Base-by-base conservation (phyloP, 768 basidiomycete species). In the Lentinula sp. region DNA sequence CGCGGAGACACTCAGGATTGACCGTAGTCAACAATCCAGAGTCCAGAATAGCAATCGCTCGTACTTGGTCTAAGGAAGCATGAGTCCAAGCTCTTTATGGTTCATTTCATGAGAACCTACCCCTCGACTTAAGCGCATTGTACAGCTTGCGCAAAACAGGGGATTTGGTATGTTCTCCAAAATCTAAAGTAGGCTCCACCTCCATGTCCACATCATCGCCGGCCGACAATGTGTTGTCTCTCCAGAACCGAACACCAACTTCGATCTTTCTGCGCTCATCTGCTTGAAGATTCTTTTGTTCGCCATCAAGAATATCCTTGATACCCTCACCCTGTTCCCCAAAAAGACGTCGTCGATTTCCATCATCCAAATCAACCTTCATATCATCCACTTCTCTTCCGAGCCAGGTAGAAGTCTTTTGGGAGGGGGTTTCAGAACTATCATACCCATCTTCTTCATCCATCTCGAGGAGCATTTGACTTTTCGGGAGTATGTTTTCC, bases 291-390 rank as follows among this genome's bases (percentile, higher is more conserved):
- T 70, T 70, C 6, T 60, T 69, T 52, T 72, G 75, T 61, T 85
- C 79, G 15, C 71, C 66, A 56, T 73, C 68, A 42, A 86, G 68
- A 42, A 86, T 78, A 56, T 73, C 74, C 16, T 68, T 70, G 48
- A 85, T 76, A 9, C 73, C 78, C 62, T 78, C 73, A 13, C 77
- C 79, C 3, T 72, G 73, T 52, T 74, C 71, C 4, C 78, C 81
- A 57, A 83, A 67, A 43, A 78, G 61, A 62, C 73, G 64, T 62
- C 73, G 60, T 57, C 74, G 63, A 53, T 75, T 77, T 32, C 6
- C 35, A 10, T 48, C 57, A 32, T 73, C 68, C 33, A 74, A 71
- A 15, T 71, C 66, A 52, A 76, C 61, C 6, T 65, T 61, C 13
- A 71, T 57, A 2, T 70, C 72, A 8, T 71, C 70, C 28, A 59